Conservation (phyloP, 1,139 yeast genomes). For the Debaryomycetaceae sp. region DNA sequence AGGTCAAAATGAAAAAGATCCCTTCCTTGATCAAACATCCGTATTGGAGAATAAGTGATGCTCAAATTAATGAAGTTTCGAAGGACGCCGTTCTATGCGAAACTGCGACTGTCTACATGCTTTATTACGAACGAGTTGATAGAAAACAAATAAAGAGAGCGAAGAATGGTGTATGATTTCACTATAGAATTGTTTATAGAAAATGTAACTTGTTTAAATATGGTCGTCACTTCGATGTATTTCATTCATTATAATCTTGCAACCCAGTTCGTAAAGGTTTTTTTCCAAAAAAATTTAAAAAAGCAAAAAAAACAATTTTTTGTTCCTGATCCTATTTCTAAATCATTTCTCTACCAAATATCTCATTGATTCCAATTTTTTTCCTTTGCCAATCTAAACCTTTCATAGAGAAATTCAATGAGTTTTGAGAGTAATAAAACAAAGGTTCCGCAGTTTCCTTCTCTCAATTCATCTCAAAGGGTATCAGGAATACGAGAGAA, state of each 20-base stretch:
- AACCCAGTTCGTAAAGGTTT: too few species aligned
- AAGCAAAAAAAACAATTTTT: too few species aligned
- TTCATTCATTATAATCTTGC: too few species aligned
- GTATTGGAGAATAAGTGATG: conserved; percentile 87
- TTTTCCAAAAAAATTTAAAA: too few species aligned
- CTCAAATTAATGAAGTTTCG: conserved; percentile 63
- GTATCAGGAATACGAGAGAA: conserved; percentile 6
- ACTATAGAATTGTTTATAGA: too few species aligned
- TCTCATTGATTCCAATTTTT: too few species aligned
- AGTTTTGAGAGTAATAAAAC: neutral
- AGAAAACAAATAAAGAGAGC: conserved; percentile 14
- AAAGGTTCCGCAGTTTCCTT: conserved; percentile 22
- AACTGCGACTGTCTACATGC: conserved; percentile 73
- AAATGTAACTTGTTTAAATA: neutral
- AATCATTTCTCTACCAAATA: too few species aligned
- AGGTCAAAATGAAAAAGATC: conserved; percentile 47
- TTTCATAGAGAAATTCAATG: too few species aligned
- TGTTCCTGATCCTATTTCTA: too few species aligned
- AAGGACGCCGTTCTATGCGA: conserved; percentile 61
- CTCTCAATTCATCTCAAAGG: conserved; percentile 42
- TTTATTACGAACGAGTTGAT: conserved; percentile 68
- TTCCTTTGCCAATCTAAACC: too few species aligned
- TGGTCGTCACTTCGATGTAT: too few species aligned
- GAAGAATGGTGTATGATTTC: neutral
- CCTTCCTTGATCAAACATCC: conserved; percentile 57